Base-by-base conservation (phyloP, 345 rosid species). In the Salix dunnii region DNA sequence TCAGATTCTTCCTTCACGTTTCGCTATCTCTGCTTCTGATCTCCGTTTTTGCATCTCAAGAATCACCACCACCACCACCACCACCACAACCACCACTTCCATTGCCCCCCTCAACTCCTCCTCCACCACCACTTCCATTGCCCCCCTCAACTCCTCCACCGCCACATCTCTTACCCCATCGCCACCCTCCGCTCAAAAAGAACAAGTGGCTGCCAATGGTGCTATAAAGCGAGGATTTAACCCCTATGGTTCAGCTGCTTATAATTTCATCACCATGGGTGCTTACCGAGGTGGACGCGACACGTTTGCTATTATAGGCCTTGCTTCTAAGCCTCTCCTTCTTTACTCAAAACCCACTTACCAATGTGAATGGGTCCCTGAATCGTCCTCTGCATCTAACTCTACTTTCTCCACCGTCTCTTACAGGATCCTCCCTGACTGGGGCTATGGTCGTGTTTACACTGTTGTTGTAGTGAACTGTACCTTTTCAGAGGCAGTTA, bases 391-490 rank as follows among this genome's bases (percentile, higher is more conserved):
- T 35, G 38, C 81, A 35, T 60, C 74, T 31, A 9, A 36, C 27
- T 75, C 82, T 78, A 49, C 82, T 49, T 49, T 82, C 49, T 61
- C 87, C 30, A 27, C 20, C 46, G 88, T 58, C 25, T 23, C 84
- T 7, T 80, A 72, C 76, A 91, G 89, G 82, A 86, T 90, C 80
- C 86, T 95, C 33, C 96, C 99, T 8, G 98, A 94, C 55, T 94
- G 98, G 98, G 97, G 97, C 0, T 92, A 91, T 69, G 98, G 98
- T 58, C 91, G 93, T 17, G 90, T 93, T 71, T 95, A 93, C 91
- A 91, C 98, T 0, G 94, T 86, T 27, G 90, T 94, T 20, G 89
- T 94, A 16, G 90, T 94, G 33, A 92, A 91, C 84, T 94, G 98
- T 72, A 91, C 94, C 11, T 94, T 94, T 83, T 14, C 89, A 0